Percentiles rank a stretch among this genome's conserved stretches.
These are phyloP conservation scores for Babesia sp. DNA, from an alignment of 169 alveolate species.

Conservation along the genomic window DNA sequence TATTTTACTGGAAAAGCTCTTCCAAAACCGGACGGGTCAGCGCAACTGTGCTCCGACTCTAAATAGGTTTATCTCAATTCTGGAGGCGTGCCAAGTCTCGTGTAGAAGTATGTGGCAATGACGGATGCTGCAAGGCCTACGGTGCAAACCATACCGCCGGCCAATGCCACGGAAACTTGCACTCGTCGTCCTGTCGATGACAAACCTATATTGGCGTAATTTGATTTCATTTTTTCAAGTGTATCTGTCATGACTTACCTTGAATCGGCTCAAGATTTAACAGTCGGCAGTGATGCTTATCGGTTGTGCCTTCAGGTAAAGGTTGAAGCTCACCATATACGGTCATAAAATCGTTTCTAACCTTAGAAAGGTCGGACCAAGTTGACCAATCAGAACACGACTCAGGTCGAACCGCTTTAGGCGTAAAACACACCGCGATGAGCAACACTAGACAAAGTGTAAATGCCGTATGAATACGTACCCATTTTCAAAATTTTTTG, in stretches of 20 bases:
- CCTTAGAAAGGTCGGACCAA: slow-evolving; percentile 15
- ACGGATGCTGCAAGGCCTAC: slow-evolving; percentile 27
- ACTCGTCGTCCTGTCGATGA: not conserved
- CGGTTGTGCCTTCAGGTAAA: not conserved
- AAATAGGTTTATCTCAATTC: not conserved
- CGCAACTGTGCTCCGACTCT: slow-evolving; percentile 81
- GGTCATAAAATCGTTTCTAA: slow-evolving; percentile 1
- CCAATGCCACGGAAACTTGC: slow-evolving; percentile 15
- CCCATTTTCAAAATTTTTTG: not conserved
- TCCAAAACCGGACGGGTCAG: slow-evolving; percentile 80
- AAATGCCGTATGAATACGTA: too few species aligned
- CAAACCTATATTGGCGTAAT: not conserved
- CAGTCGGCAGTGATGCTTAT: not conserved
- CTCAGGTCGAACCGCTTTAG: not conserved
- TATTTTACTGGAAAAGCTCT: slow-evolving; percentile 80
- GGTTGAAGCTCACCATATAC: not conserved
- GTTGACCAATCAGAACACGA: slow-evolving; percentile 16
- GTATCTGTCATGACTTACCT: not conserved
- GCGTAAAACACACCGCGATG: not conserved
- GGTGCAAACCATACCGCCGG: slow-evolving; percentile 43
- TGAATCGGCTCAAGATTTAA: slow-evolving; percentile 20
- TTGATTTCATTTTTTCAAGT: not conserved
- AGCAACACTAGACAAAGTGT: slow-evolving; percentile 2
- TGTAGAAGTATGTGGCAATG: slow-evolving; percentile 35
- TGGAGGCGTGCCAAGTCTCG: not conserved